Conservation (phyloP, 345 rosid species). For the rapeseed (Brassica napus) region DNA sequence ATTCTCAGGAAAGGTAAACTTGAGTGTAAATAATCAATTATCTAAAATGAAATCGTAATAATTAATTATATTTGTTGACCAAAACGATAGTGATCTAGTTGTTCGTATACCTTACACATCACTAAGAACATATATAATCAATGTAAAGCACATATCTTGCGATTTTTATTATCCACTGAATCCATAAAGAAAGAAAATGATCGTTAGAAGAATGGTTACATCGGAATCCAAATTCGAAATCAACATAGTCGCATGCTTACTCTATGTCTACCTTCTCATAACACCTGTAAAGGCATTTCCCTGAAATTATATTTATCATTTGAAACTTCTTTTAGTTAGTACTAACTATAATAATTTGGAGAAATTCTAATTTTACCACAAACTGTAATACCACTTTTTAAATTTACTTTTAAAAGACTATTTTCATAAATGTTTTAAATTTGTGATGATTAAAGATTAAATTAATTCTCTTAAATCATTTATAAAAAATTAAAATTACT, state of each 20-base stretch:
- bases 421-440: neutral
- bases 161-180: neutral
- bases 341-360: neutral
- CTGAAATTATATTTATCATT: neutral
- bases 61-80: neutral
- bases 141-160: neutral
- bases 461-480: neutral
- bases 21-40: neutral
- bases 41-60: neutral
- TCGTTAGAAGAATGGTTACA: conserved; percentile 14
- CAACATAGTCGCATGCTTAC: conserved; percentile 26
- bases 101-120: conserved; percentile 9
- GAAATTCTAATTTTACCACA: neutral
- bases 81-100: neutral
- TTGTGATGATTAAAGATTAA: neutral
- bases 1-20: neutral
- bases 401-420: too few relatives aligned
- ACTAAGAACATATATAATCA: neutral
- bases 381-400: too few relatives aligned
- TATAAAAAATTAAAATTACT: too few relatives aligned
- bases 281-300: conserved; percentile 36
- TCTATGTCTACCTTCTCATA: conserved; percentile 20
- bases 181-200: neutral
- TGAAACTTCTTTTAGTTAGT: neutral
- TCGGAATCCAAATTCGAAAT: conserved; percentile 23